Evolutionary conservation across 768 basidiomycete genomes (phyloP), one percentile per base, ranked within the genome.

Genomic region (Dentipellis fragilis): DNA sequence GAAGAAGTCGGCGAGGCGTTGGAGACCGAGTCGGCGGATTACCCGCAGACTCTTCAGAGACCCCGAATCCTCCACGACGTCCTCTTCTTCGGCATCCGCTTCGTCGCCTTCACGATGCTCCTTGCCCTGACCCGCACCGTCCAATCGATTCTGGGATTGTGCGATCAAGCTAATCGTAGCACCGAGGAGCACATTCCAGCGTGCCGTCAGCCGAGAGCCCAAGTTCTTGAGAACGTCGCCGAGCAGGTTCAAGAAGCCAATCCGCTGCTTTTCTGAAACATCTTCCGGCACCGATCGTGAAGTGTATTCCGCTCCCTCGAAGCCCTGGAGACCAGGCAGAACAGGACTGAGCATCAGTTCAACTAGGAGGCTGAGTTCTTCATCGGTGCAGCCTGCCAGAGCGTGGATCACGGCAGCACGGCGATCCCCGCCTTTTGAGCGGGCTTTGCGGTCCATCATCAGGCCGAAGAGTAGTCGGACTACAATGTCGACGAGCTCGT

Each of bases 1-100:
- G 79, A 93, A 93, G 72, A 97, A 95, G 64, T 94, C 89, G 1
- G 85, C 81, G 38, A 97, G 71, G 11, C 94, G 83, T 67, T 90
- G 91, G 51, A 97, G 69, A 9, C 93, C 93, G 1, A 87, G 74
- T 54, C 92, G 89, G 12, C 96, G 81, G 42, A 94, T 77, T 8
- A 78, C 75, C 19, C 91, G 81, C 4, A 71, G 70, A 29, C 40
- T 29, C 22, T 62, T 60, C 17, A 54, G 29, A 37, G 59, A 60
- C 39, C 42, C 57, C n/a, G 42, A 29, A 19, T 52, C 52, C 14
- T 14, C 17, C n/a, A 55, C 57, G n/a, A 19, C 10, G 64, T 75
- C 65, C 66, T 78, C 72, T 55, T 71, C 59, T 6, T 60, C 55
- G 0, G 63, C 67, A 10, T 65, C 70, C 10, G 66, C 71, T 5